These are phyloP conservation scores for Trichosanthes cucumerina DNA, from an alignment of 306 rosid species.

Conservation along the genomic window DNA sequence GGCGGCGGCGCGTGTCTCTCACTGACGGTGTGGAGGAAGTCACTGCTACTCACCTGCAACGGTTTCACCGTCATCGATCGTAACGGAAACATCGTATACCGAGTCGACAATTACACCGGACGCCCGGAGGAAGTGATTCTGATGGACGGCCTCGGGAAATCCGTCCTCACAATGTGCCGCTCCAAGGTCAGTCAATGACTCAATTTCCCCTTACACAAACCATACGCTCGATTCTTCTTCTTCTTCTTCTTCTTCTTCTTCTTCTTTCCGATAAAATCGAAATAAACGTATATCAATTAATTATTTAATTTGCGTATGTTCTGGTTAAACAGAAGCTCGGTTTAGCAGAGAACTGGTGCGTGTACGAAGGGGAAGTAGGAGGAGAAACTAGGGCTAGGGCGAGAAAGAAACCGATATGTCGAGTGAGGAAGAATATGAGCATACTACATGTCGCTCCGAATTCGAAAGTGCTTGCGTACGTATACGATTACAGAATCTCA, in stretches of 20 bases:
- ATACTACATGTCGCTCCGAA: constrained; percentile 27
- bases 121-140: constrained; percentile 60
- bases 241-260: background rate
- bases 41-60: constrained; percentile 52
- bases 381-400: constrained; percentile 8
- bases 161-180: constrained; percentile 58
- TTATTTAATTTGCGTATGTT: background rate
- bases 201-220: background rate
- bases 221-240: background rate
- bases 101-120: constrained; percentile 62
- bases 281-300: no score
- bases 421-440: constrained; percentile 42
- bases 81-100: constrained; percentile 51
- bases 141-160: constrained; percentile 71
- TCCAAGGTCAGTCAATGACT: constrained; percentile 35
- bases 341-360: constrained; percentile 44
- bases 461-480: constrained; percentile 32
- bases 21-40: constrained; percentile 77
- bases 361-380: constrained; percentile 52
- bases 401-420: constrained; percentile 34
- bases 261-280: background rate
- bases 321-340: constrained; percentile 13
- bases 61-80: constrained; percentile 86
- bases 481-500: constrained; percentile 21
- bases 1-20: constrained; percentile 18